phyloP scores from a whole-genome alignment of 2,329 filamentous ascomycete species.

The Chrysoporthe puriensis region DNA sequence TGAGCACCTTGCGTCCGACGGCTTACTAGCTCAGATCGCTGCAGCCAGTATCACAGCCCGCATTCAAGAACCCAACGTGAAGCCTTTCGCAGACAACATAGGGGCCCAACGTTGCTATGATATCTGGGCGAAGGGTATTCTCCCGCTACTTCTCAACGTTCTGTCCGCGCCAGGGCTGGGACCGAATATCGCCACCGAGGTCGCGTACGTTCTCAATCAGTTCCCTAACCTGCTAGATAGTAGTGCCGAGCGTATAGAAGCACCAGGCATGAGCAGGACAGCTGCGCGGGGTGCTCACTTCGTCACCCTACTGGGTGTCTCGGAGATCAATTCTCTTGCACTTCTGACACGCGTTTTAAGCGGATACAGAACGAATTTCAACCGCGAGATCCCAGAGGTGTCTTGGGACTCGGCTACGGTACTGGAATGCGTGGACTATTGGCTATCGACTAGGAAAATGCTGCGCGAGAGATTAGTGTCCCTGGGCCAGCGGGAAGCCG shows the following conservation, averaged over 20 bases:
- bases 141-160: constrained; percentile 88
- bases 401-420: constrained; percentile 74
- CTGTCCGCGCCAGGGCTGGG: constrained; percentile 72
- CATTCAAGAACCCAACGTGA: constrained; percentile 72
- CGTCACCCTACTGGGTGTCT: constrained; percentile 73
- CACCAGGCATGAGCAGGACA: constrained; percentile 58
- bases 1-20: constrained; percentile 88
- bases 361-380: constrained; percentile 65
- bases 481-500: constrained; percentile 71
- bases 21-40: constrained; percentile 76
- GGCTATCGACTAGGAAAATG: constrained; percentile 70
- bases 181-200: constrained; percentile 78
- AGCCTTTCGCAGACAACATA: constrained; percentile 75
- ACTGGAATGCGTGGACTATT: constrained; percentile 82
- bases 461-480: constrained; percentile 76
- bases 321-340: constrained; percentile 78
- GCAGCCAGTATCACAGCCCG: constrained; percentile 79
- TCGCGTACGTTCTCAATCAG: constrained; percentile 85
- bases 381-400: constrained; percentile 73
- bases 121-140: constrained; percentile 86
- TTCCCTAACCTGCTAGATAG: constrained; percentile 79
- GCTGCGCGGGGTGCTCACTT: constrained; percentile 56
- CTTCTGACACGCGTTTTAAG: constrained; percentile 75
- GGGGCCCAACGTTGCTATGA: constrained; percentile 75
- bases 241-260: constrained; percentile 73